These are phyloP conservation scores for Agrostemma githago DNA, from an alignment of 148 eudicot species.

Conservation along the genomic window DNA sequence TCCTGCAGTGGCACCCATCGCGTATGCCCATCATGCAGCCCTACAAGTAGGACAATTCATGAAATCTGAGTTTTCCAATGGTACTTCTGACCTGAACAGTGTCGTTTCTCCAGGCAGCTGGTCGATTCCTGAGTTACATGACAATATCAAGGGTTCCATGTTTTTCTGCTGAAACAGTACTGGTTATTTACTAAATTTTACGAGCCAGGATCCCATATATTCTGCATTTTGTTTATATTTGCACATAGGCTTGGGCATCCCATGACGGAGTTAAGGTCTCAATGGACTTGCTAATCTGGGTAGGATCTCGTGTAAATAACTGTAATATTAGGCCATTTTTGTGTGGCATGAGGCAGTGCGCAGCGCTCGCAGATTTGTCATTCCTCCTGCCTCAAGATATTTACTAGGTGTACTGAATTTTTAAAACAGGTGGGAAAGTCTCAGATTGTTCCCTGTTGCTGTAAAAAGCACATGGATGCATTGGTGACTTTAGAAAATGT, in stretches of 20 bases:
- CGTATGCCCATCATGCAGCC: constrained; percentile 88
- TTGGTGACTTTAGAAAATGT: background rate
- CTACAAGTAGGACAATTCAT: constrained; percentile 60
- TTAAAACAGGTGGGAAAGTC: background rate
- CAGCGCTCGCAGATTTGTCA: background rate
- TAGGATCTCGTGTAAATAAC: constrained; percentile 10
- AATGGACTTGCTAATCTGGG: background rate
- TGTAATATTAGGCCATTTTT: constrained; percentile 4
- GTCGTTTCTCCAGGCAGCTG: constrained; percentile 36
- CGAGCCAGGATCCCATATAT: constrained; percentile 10
- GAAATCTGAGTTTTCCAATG: constrained; percentile 43
- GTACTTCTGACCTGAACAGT: constrained; percentile 35
- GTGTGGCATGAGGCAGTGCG: constrained; percentile 20
- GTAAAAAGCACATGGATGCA: background rate
- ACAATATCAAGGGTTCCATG: constrained; percentile 57
- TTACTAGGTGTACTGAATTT: background rate
- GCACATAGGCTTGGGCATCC: background rate
- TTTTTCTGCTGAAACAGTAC: constrained; percentile 60
- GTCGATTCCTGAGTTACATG: constrained; percentile 51
- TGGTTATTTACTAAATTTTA: background rate
- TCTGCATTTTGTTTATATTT: constrained; percentile 20
- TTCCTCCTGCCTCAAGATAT: background rate
- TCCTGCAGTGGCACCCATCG: constrained; percentile 78
- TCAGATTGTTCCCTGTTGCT: background rate
- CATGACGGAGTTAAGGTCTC: background rate